Evolutionary conservation across 2,329 filamentous ascomycete species (phyloP).

Genomic region (Claviceps sp.): DNA sequence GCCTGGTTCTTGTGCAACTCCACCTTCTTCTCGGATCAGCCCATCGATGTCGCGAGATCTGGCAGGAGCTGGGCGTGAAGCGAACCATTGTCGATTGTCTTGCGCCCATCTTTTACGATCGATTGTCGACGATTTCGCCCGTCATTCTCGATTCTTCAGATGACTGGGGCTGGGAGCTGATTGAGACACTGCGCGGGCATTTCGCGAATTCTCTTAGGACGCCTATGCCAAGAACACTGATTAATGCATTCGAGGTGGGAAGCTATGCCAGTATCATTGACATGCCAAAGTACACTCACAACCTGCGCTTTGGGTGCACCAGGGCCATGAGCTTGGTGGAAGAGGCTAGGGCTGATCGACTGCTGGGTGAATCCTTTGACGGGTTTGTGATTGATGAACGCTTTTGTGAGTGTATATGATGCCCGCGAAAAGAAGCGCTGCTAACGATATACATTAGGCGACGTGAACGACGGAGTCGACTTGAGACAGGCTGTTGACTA

Average conservation of each 20-base stretch:
- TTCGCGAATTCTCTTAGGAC: constrained; percentile 33
- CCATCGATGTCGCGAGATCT: constrained; percentile 32
- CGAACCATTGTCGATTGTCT: constrained; percentile 44
- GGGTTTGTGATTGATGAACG: constrained; percentile 30
- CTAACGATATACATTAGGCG: constrained; percentile 29
- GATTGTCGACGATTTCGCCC: constrained; percentile 38
- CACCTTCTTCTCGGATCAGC: constrained; percentile 38
- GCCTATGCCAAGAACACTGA: constrained; percentile 26
- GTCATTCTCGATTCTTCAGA: constrained; percentile 21
- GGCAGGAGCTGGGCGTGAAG: constrained; percentile 40
- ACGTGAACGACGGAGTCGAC: constrained; percentile 24
- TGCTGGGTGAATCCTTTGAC: constrained; percentile 26
- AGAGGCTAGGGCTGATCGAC: constrained; percentile 31
- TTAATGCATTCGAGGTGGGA: constrained; percentile 34
- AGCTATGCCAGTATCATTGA: constrained; percentile 38
- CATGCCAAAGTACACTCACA: constrained; percentile 30
- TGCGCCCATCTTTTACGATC: constrained; percentile 40
- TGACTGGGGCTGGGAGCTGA: constrained; percentile 20
- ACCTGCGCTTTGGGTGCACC: constrained; percentile 36
- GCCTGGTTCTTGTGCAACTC: constrained; percentile 37
- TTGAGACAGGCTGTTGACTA: constrained; percentile 37
- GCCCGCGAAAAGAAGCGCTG: constrained; percentile 23
- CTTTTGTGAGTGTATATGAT: constrained; percentile 26
- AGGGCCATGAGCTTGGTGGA: constrained; percentile 39
- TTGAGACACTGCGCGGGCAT: constrained; percentile 30